A percentile compares a stretch with the other conserved stretches of the same genome.
phyloP scores from a whole-genome alignment of 768 basidiomycete species.

The Tulasnella sp. region DNA sequence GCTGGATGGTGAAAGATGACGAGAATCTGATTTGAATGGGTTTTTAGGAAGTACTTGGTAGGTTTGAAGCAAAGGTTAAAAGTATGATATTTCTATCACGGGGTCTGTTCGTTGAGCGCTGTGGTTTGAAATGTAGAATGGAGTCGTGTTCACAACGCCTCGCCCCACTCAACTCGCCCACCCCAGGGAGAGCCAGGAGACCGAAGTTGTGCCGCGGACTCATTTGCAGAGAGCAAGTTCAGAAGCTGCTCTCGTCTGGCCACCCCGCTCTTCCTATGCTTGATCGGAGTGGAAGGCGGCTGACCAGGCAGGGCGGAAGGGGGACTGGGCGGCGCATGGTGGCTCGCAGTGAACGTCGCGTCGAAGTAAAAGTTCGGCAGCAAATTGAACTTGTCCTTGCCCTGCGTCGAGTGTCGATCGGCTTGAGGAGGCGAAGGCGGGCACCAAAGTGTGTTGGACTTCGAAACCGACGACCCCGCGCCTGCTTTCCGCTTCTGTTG shows the following conservation, averaged over 20 bases:
- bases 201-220: not conserved
- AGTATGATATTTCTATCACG: not conserved
- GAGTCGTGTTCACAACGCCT: not conserved
- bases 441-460: not conserved
- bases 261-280: not conserved
- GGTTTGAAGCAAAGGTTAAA: not conserved
- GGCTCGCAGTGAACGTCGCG: not conserved
- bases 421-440: not conserved
- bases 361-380: not conserved
- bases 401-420: not conserved
- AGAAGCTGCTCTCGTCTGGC: not conserved
- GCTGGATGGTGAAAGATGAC: not conserved
- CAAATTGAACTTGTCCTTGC: not conserved
- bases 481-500: not conserved
- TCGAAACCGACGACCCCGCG: not conserved
- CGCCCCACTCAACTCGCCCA: constrained; percentile 1
- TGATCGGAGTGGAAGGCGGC: not conserved
- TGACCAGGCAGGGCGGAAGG: not conserved
- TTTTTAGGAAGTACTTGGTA: not conserved
- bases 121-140: not conserved
- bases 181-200: not conserved
- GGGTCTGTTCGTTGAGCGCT: not conserved
- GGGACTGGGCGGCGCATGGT: not conserved
- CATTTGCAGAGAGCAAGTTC: not conserved
- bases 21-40: not conserved